A percentile compares a stretch with the other conserved stretches of the same genome.
Evolutionary conservation across 345 rosid species (phyloP).

Genomic region (Dimocarpus longan): DNA sequence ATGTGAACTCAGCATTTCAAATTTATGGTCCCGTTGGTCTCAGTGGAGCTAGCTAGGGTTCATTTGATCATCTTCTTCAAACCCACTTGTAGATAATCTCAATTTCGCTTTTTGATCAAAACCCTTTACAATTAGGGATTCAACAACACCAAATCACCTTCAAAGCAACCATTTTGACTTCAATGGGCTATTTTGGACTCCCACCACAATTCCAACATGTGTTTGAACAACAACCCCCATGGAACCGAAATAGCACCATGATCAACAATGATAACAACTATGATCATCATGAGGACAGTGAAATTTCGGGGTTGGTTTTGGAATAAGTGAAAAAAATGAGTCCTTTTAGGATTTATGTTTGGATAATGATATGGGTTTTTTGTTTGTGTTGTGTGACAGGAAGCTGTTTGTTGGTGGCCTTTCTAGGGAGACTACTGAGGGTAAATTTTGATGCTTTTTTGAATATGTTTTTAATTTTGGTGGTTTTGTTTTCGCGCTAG

Average conservation of each 20-base stretch:
- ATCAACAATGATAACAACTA: conserved; percentile 8
- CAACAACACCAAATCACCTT: no score
- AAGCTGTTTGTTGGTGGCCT: conserved; percentile 73
- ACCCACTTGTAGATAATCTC: no score
- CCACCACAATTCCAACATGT: neutral
- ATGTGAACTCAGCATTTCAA: no score
- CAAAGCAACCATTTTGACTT: neutral
- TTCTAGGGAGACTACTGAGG: conserved; percentile 62
- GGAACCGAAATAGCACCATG: conserved; percentile 17
- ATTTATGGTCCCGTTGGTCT: no score
- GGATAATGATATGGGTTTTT: neutral
- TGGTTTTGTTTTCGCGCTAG: conserved; percentile 10
- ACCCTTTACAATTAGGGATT: neutral
- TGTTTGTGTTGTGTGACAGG: conserved; percentile 34
- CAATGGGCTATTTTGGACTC: neutral
- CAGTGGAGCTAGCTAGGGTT: no score
- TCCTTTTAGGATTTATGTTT: no score
- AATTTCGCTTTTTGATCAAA: no score
- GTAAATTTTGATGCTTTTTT: conserved; percentile 24
- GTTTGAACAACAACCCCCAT: conserved; percentile 28
- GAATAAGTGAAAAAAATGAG: neutral
- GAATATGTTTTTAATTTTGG: neutral
- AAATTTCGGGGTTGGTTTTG: conserved; percentile 37
- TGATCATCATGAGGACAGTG: conserved; percentile 20
- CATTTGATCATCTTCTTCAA: no score